Conservation (phyloP, 768 basidiomycete species). For the Trametes elegans region DNA sequence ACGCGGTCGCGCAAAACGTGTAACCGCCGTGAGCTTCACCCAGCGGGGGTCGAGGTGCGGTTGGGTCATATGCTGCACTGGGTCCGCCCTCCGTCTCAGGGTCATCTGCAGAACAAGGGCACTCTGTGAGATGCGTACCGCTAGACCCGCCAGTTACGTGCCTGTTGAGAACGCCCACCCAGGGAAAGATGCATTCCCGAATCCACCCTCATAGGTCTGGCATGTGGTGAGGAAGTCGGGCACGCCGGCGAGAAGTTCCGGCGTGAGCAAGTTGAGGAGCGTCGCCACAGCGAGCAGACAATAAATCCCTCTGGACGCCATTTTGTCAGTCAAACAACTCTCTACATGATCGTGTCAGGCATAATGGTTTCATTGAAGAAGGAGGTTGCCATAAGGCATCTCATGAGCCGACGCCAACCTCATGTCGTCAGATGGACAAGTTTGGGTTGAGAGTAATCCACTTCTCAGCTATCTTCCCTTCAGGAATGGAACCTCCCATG, state of each 20-base stretch:
- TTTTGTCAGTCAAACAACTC: neutral
- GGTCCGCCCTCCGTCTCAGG: neutral
- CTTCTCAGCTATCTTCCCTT: too few relatives aligned
- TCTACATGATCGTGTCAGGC: neutral
- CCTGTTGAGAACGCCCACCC: slow-evolving; percentile 27
- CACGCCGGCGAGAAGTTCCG: slow-evolving; percentile 76
- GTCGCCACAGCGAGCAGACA: slow-evolving; percentile 84
- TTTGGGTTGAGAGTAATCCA: too few relatives aligned
- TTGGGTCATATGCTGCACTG: slow-evolving; percentile 23
- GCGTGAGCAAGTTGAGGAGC: slow-evolving; percentile 83
- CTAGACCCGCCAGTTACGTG: too few relatives aligned
- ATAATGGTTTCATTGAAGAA: neutral
- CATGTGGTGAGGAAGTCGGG: slow-evolving; percentile 82
- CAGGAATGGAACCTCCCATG: too few relatives aligned
- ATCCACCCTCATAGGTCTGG: slow-evolving; percentile 98
- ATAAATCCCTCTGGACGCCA: slow-evolving; percentile 76
- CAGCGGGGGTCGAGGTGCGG: slow-evolving; percentile 64
- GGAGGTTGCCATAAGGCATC: too few relatives aligned
- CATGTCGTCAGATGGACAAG: too few relatives aligned
- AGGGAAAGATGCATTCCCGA: slow-evolving; percentile 38
- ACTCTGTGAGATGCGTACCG: too few relatives aligned
- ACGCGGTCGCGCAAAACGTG: slow-evolving; percentile 88
- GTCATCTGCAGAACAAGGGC: slow-evolving; percentile 12
- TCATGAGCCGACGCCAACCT: too few relatives aligned
- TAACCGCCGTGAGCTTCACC: slow-evolving; percentile 99